Conservation (phyloP, 2,329 filamentous ascomycete genomes). For the Coniochaeta sp. region DNA sequence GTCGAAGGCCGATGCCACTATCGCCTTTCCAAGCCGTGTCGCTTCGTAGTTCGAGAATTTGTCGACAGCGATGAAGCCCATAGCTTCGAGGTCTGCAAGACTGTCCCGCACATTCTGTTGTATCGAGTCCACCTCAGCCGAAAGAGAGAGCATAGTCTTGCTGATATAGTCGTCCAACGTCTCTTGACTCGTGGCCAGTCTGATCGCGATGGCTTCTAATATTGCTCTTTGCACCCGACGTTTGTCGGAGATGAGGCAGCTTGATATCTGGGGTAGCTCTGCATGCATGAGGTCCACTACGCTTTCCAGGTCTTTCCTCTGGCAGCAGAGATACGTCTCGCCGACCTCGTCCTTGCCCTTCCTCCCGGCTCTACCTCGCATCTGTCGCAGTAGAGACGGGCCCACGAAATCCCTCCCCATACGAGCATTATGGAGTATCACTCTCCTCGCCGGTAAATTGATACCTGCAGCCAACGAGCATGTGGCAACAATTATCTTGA, state of each 20-base stretch:
- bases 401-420: constrained; percentile 75
- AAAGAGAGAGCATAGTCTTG: constrained; percentile 59
- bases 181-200: constrained; percentile 57
- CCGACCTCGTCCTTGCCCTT: constrained; percentile 74
- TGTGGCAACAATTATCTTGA: constrained; percentile 69
- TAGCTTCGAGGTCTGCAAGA: constrained; percentile 47
- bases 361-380: constrained; percentile 70
- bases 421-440: constrained; percentile 67
- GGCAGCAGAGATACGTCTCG: constrained; percentile 71
- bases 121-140: constrained; percentile 42
- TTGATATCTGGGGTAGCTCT: constrained; percentile 62
- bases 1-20: constrained; percentile 65
- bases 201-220: constrained; percentile 63
- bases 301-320: constrained; percentile 59
- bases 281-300: constrained; percentile 66
- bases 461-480: constrained; percentile 80
- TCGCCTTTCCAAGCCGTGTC: constrained; percentile 61
- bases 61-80: constrained; percentile 47
- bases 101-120: constrained; percentile 49
- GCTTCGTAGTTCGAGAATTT: constrained; percentile 46
- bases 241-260: constrained; percentile 55
- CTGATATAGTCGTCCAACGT: constrained; percentile 61
- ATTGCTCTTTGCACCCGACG: constrained; percentile 63
- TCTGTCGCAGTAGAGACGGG: constrained; percentile 72
- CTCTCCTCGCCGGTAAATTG: constrained; percentile 65